These are phyloP conservation scores for Endoconidiophora polonica DNA, from an alignment of 2,329 filamentous ascomycete species.

Conservation along the genomic window DNA sequence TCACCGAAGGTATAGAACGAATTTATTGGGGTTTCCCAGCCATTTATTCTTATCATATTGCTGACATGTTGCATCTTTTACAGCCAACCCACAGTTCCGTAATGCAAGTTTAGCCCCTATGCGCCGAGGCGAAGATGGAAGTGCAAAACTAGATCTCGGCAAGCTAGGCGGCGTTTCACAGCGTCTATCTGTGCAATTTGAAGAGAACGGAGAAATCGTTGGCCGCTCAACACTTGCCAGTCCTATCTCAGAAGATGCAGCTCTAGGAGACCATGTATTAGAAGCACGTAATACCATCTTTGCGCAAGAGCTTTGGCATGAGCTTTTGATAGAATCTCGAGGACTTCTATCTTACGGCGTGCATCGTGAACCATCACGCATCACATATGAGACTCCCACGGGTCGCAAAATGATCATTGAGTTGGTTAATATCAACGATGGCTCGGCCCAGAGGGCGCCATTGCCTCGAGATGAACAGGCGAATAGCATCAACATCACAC, in stretches of 20 bases:
- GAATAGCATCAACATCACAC: constrained; percentile 45
- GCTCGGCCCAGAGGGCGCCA: constrained; percentile 21
- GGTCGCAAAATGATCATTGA: constrained; percentile 47
- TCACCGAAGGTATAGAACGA: constrained; percentile 45
- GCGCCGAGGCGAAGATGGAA: constrained; percentile 55
- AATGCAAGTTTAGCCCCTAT: constrained; percentile 68
- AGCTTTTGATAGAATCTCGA: constrained; percentile 69
- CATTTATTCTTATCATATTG: constrained; percentile 12
- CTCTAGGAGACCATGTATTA: constrained; percentile 51
- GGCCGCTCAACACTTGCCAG: constrained; percentile 34
- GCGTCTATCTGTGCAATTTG: constrained; percentile 51
- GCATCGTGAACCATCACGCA: constrained; percentile 38
- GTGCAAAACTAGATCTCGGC: constrained; percentile 54
- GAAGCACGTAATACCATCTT: constrained; percentile 66
- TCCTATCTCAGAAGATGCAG: constrained; percentile 34
- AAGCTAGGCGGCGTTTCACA: constrained; percentile 33
- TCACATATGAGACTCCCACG: constrained; percentile 38
- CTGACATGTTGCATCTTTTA: neutral
- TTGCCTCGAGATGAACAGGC: constrained; percentile 36
- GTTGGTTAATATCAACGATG: constrained; percentile 39
- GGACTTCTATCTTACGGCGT: constrained; percentile 56
- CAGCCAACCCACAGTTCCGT: constrained; percentile 39
- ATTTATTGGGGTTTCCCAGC: constrained; percentile 16
- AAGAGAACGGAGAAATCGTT: constrained; percentile 34
- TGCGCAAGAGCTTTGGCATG: constrained; percentile 77